These are phyloP conservation scores for Starmera stellimalicola DNA, from an alignment of 1,139 yeast species.

Conservation along the genomic window DNA sequence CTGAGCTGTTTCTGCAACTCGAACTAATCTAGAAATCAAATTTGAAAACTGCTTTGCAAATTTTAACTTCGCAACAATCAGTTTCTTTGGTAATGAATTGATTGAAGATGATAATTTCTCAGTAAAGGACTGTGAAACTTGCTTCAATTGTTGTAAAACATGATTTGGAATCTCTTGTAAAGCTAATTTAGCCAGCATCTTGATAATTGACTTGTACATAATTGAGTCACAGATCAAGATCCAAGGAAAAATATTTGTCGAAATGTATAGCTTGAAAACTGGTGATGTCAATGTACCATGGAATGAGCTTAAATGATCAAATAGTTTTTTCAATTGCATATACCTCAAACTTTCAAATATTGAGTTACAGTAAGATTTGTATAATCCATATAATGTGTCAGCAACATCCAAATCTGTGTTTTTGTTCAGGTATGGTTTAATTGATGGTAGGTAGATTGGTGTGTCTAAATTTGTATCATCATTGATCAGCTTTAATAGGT, in stretches of 20 bases:
- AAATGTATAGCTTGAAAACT: slow-evolving; percentile 48
- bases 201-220: slow-evolving; percentile 52
- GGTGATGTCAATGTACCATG: slow-evolving; percentile 56
- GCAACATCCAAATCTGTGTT: slow-evolving; percentile 50
- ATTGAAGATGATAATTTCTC: slow-evolving; percentile 29
- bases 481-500: slow-evolving; percentile 22
- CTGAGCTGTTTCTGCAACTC: slow-evolving; percentile 51
- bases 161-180: slow-evolving; percentile 51
- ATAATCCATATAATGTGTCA: slow-evolving; percentile 49
- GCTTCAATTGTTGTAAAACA: slow-evolving; percentile 41
- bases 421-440: slow-evolving; percentile 40
- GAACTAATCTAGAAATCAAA: slow-evolving; percentile 46
- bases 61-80: slow-evolving; percentile 42
- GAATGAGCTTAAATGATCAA: slow-evolving; percentile 45
- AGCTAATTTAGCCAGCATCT: slow-evolving; percentile 59
- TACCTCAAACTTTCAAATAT: slow-evolving; percentile 58
- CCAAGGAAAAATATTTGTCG: slow-evolving; percentile 50
- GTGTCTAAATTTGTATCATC: slow-evolving; percentile 18
- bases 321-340: slow-evolving; percentile 56
- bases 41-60: slow-evolving; percentile 50
- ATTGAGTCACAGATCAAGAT: slow-evolving; percentile 54
- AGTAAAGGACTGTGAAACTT: slow-evolving; percentile 33
- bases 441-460: slow-evolving; percentile 38
- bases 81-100: slow-evolving; percentile 40
- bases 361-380: slow-evolving; percentile 52